Conservation (phyloP, 306 rosid genomes). For the Rubus parviflorus region DNA sequence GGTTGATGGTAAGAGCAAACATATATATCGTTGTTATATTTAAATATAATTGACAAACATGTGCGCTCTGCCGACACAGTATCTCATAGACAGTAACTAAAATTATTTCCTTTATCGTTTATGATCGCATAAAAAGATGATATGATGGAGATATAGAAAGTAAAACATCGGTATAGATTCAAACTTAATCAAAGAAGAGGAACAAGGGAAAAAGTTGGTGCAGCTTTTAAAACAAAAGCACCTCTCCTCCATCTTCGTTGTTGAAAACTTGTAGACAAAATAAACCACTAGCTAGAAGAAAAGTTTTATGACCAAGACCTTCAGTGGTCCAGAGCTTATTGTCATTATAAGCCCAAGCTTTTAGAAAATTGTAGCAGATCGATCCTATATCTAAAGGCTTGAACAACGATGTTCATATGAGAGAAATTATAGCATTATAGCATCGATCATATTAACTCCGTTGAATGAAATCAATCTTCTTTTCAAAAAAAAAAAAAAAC, state of each 20-base stretch:
- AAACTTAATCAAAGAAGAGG: not conserved
- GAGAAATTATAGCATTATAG: not conserved
- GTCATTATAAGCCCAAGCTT: not conserved
- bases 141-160: not conserved
- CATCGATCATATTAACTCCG: no score
- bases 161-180: not conserved
- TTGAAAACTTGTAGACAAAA: not conserved
- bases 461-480: no score
- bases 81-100: not conserved
- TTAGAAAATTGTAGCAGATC: not conserved
- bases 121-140: not conserved
- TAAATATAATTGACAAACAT: not conserved
- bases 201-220: not conserved
- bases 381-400: not conserved
- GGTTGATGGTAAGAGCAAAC: not conserved
- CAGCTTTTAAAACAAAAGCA: conserved; percentile 9
- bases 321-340: not conserved
- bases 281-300: not conserved
- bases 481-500: no score
- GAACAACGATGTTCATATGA: not conserved
- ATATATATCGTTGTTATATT: not conserved
- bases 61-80: not conserved
- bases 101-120: not conserved
- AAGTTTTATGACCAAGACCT: not conserved
- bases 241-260: not conserved